Conservation (phyloP, 257 asterid species). For the Cordia subcordata region DNA sequence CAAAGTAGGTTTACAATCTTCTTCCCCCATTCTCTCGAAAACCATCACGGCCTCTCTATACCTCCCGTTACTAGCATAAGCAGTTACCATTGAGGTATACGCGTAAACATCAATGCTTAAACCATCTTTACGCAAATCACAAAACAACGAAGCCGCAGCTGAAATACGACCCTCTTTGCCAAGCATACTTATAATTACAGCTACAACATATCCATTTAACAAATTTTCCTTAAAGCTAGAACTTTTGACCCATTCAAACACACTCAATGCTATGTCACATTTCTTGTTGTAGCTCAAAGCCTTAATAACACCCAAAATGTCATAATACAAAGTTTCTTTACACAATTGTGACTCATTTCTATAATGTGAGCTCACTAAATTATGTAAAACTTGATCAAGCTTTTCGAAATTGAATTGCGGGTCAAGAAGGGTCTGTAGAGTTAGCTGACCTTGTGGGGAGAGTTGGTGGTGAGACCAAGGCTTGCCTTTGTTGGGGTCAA, state of each 20-base stretch:
- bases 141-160: slow-evolving; percentile 60
- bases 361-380: slow-evolving; percentile 24
- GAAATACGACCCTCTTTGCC: slow-evolving; percentile 69
- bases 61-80: slow-evolving; percentile 49
- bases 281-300: slow-evolving; percentile 57
- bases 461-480: slow-evolving; percentile 73
- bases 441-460: slow-evolving; percentile 62
- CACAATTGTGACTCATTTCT: slow-evolving; percentile 21
- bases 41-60: slow-evolving; percentile 77
- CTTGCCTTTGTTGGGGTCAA: slow-evolving; percentile 69
- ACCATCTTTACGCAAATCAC: slow-evolving; percentile 56
- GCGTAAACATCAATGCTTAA: slow-evolving; percentile 70
- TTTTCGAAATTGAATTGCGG: slow-evolving; percentile 43
- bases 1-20: slow-evolving; percentile 74
- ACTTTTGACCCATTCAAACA: slow-evolving; percentile 58
- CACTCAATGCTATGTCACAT: slow-evolving; percentile 58
- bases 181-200: slow-evolving; percentile 67
- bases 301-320: slow-evolving; percentile 64
- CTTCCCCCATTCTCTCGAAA: slow-evolving; percentile 88
- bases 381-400: slow-evolving; percentile 34
- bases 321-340: slow-evolving; percentile 27
- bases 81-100: slow-evolving; percentile 71
- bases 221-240: slow-evolving; percentile 26
- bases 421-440: slow-evolving; percentile 44
- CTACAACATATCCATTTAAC: slow-evolving; percentile 57